Conservation (phyloP, 1,284 basidiomycete genomes). For the Macrocystidia cucumis region DNA sequence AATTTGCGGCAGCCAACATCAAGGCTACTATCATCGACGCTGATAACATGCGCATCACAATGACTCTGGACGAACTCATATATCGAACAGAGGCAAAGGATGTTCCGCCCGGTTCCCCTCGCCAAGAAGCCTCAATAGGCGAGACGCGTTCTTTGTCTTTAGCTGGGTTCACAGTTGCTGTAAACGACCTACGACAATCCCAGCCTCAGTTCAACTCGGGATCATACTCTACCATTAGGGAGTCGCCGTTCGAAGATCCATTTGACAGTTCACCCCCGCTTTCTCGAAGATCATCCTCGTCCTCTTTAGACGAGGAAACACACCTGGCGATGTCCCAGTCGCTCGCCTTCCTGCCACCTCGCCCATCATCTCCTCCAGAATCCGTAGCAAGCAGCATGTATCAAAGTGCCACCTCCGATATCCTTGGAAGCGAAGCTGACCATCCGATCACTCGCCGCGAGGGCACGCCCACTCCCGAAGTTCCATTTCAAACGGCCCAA, state of each 20-base stretch:
- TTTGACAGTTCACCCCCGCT: conserved; percentile 20
- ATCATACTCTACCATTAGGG: conserved; percentile 2
- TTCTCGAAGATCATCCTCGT: conserved; percentile 37
- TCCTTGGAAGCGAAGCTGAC: conserved; percentile 8
- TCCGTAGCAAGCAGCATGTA: conserved; percentile 57
- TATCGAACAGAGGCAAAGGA: conserved; percentile 40
- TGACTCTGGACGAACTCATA: conserved; percentile 48
- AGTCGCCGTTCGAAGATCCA: conserved; percentile 1
- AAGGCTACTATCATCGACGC: conserved; percentile 61
- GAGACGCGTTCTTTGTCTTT: conserved; percentile 40
- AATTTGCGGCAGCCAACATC: conserved; percentile 68
- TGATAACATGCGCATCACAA: conserved; percentile 49
- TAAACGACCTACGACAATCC: conserved; percentile 28
- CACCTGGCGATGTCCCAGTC: conserved; percentile 71
- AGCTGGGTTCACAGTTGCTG: conserved; percentile 39
- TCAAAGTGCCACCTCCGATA: conserved; percentile 60
- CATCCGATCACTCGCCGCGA: neutral
- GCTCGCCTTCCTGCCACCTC: conserved; percentile 46
- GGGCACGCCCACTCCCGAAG: neutral
- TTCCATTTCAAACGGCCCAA: neutral
- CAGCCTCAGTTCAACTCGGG: conserved; percentile 11
- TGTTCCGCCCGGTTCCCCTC: conserved; percentile 3
- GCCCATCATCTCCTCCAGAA: conserved; percentile 34
- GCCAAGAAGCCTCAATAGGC: conserved; percentile 15
- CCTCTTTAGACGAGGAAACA: conserved; percentile 58